phyloP scores from a whole-genome alignment of 306 rosid species.

The Cucurbita argyrosperma region DNA sequence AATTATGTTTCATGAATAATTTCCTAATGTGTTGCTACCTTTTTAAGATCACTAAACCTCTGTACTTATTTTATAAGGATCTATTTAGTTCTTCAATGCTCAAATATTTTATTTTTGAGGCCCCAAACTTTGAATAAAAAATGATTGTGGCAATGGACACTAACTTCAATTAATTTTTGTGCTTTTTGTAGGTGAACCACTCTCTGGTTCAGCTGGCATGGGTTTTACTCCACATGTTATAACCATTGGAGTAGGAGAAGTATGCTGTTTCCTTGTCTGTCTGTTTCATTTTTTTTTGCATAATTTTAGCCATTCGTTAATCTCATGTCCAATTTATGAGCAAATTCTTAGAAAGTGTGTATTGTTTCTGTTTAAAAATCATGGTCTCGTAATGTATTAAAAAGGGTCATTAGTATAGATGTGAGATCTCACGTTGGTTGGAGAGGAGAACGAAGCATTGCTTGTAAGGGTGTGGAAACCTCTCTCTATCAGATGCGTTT shows the following conservation, averaged over 20 bases:
- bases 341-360: not conserved
- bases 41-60: not conserved
- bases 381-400: not conserved
- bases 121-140: not conserved
- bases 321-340: not conserved
- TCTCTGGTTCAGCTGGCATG: conserved; percentile 82
- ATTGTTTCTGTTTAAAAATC: not conserved
- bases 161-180: not conserved
- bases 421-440: no score
- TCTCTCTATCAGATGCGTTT: no score
- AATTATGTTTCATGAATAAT: not conserved
- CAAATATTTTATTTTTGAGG: not conserved
- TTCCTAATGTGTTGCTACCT: not conserved
- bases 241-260: conserved; percentile 78
- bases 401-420: not conserved
- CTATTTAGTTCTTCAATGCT: not conserved
- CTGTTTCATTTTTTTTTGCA: not conserved
- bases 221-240: conserved; percentile 90
- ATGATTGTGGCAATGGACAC: not conserved
- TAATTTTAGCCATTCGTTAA: not conserved
- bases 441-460: no score
- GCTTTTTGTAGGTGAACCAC: conserved; percentile 39
- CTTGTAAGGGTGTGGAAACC: no score
- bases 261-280: conserved; percentile 16
- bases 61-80: not conserved